Evolutionary conservation across 306 rosid species (phyloP), one percentile per base, ranked within the genome.

Genomic region (Macrotyloma uniflorum): DNA sequence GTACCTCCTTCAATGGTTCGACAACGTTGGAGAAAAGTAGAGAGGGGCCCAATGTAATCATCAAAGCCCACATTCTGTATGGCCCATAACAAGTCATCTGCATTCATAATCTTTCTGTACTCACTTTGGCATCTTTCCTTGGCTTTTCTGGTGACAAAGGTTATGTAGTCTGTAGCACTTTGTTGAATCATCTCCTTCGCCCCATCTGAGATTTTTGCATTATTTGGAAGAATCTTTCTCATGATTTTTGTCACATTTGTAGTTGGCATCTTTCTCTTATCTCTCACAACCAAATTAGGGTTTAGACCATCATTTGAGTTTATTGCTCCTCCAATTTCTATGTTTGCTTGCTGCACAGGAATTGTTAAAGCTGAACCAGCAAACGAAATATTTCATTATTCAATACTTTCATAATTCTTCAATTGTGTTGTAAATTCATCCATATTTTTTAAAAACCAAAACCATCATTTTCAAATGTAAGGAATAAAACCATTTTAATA

Each of bases 11-110:
- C 12, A 58, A 26, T 0, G 38, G 5, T 0, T 0, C 63, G 79
- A 54, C 43, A 73, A 1, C 53, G 69, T 3, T 65, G 18, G 13
- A 73, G 51, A 20, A 40, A 80, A 20, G 19, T 0, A 16, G 6
- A 1, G 11, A 80, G 69, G 32, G 18, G 30, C 16, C 5, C 57
- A 64, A 10, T 1, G 28, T 65, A 80, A 3, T 73, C 6, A 54
- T 28, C 1, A 55, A 28, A 66, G 16, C 69, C 51, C 1, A 65
- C 1, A 1, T 3, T 4, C 3, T 42, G 2, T 13, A 80, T 26
- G 1, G 70, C 84, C 84, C 75, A 73, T 6, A 80, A 20, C 5
- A 80, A 0, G 40, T 80, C 84, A 23, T 80, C 53, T 0, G 23
- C 63, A 6, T 36, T 47, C 51, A 73, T 14, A 16, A 45, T 43